phyloP scores from a whole-genome alignment of 1,284 basidiomycete genomes.

The Naganishia liquefaciens region DNA sequence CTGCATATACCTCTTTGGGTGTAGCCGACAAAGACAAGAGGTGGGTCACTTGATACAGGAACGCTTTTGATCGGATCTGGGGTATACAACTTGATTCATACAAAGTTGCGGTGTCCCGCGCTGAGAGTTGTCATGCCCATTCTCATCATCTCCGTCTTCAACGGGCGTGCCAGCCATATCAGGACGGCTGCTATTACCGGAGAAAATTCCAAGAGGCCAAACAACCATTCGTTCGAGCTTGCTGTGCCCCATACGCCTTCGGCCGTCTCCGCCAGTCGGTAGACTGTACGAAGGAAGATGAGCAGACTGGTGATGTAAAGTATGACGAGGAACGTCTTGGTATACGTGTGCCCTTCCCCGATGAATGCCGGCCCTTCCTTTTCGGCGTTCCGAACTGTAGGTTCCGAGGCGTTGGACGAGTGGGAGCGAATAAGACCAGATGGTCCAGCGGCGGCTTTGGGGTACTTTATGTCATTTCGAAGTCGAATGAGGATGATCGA shows the following conservation, averaged over 20 bases:
- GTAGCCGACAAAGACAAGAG: too few relatives aligned
- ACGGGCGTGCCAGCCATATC: constrained; percentile 40
- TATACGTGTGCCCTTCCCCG: constrained; percentile 27
- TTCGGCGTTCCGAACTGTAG: neutral
- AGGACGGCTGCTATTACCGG: constrained; percentile 52
- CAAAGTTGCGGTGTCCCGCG: neutral
- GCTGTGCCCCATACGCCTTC: constrained; percentile 52
- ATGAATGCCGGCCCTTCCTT: neutral
- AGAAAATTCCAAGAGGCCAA: constrained; percentile 51
- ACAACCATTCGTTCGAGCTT: constrained; percentile 48
- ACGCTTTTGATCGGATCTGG: neutral
- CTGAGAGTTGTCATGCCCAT: constrained; percentile 6
- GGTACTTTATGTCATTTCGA: constrained; percentile 15
- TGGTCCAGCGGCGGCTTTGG: constrained; percentile 1
- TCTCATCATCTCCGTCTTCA: constrained; percentile 27
- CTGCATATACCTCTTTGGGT: too few relatives aligned
- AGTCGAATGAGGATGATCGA: constrained; percentile 31
- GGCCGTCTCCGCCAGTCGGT: constrained; percentile 54
- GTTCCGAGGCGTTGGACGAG: constrained; percentile 32
- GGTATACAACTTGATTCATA: neutral
- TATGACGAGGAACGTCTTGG: constrained; percentile 41
- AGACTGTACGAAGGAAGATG: constrained; percentile 52
- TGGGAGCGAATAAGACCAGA: constrained; percentile 6
- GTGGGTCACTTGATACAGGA: too few relatives aligned
- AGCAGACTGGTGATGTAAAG: constrained; percentile 42